Percentiles rank a stretch among this genome's conserved stretches.
Conservation (phyloP, 441 rosid genomes). For the Gossypium trilobum region DNA sequence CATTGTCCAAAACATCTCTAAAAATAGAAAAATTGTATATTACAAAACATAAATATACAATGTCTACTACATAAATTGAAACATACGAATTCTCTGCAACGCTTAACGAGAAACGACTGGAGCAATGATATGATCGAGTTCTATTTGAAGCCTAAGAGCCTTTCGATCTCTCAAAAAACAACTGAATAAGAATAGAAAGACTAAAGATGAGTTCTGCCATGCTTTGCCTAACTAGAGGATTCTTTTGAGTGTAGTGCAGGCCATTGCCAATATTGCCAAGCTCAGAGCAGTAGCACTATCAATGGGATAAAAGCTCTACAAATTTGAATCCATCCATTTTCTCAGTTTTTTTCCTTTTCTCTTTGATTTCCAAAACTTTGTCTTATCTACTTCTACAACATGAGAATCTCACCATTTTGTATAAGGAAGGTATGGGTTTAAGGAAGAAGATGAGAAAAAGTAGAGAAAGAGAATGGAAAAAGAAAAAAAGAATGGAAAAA, state of each 20-base stretch:
- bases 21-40: background rate
- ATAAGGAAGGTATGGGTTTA: too few species aligned
- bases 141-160: constrained; percentile 31
- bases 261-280: constrained; percentile 40
- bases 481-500: too few species aligned
- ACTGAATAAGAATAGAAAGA: constrained; percentile 38
- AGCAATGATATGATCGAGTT: constrained; percentile 25
- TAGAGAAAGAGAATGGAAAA: too few species aligned
- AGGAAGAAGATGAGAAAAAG: too few species aligned
- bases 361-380: constrained; percentile 30
- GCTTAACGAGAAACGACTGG: constrained; percentile 19
- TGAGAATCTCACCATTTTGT: constrained; percentile 30
- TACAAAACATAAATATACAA: background rate
- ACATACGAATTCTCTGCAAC: background rate
- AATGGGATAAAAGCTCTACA: constrained; percentile 39
- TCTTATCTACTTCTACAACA: constrained; percentile 37
- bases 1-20: background rate
- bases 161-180: constrained; percentile 13
- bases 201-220: constrained; percentile 53
- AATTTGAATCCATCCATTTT: constrained; percentile 50
- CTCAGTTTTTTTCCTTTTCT: constrained; percentile 26
- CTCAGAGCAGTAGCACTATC: constrained; percentile 34
- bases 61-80: background rate
- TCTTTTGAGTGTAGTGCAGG: constrained; percentile 33
- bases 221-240: constrained; percentile 39